Evolutionary conservation across 139 green algal species (phyloP).

Genomic region (Micractinium conductrix): DNA sequence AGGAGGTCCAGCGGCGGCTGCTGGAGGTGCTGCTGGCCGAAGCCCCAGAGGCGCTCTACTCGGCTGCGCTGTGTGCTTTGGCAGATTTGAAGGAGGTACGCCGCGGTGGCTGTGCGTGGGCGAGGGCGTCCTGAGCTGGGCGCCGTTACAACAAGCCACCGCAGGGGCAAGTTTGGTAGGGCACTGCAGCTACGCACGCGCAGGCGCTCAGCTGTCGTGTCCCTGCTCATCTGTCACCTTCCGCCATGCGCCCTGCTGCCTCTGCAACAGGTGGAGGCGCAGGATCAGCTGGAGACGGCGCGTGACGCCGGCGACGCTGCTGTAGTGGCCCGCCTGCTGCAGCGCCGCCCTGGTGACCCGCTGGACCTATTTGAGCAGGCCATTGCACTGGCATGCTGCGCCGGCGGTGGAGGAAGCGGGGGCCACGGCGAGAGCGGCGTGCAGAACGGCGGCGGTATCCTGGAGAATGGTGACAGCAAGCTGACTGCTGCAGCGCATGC

Average conservation of each 20-base stretch:
- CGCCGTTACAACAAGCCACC: too few relatives aligned
- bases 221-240: too few relatives aligned
- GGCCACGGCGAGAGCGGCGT: too few relatives aligned
- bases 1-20: conserved; percentile 38
- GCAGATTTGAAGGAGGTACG: conserved; percentile 46
- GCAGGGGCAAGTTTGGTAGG: too few relatives aligned
- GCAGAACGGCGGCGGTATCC: not conserved
- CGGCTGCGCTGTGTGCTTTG: conserved; percentile 45
- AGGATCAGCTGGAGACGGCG: conserved; percentile 5
- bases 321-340: conserved; percentile 1
- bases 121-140: not conserved
- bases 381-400: conserved; percentile 13
- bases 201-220: too few relatives aligned
- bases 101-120: too few relatives aligned
- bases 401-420: not conserved
- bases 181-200: too few relatives aligned
- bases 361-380: conserved; percentile 46
- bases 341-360: not conserved
- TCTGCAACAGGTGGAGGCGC: not conserved
- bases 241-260: not conserved
- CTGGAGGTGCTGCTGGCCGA: conserved; percentile 31
- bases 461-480: not conserved
- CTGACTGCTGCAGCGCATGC: too few relatives aligned
- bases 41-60: conserved; percentile 37
- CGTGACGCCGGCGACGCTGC: not conserved